A percentile compares a stretch with the other conserved stretches of the same genome.
Evolutionary conservation across 805 yeast species (phyloP).

Genomic region (Metschnikowia amazonensis): DNA sequence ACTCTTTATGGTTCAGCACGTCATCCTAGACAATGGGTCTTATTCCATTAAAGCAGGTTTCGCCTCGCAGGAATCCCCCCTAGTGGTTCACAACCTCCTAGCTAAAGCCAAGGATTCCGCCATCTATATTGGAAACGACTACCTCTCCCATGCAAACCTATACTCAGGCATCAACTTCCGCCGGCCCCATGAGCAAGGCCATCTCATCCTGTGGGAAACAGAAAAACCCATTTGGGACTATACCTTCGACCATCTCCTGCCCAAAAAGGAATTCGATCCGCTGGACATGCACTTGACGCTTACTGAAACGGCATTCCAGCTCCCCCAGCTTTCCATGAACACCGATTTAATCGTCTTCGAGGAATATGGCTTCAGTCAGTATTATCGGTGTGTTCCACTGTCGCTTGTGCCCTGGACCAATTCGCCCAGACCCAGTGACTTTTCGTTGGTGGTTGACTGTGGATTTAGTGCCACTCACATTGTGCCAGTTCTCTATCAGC

Average conservation of each 20-base stretch:
- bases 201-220: slow-evolving; percentile 84
- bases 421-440: slow-evolving; percentile 41
- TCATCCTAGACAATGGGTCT: slow-evolving; percentile 89
- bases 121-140: slow-evolving; percentile 66
- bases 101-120: slow-evolving; percentile 73
- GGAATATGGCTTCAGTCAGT: slow-evolving; percentile 75
- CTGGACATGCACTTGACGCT: slow-evolving; percentile 59
- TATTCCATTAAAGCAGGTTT: slow-evolving; percentile 62
- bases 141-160: slow-evolving; percentile 59
- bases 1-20: slow-evolving; percentile 8
- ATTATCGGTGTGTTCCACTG: slow-evolving; percentile 63
- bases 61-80: slow-evolving; percentile 34
- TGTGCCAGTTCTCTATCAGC: slow-evolving; percentile 77
- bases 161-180: slow-evolving; percentile 68
- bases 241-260: slow-evolving; percentile 45
- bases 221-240: slow-evolving; percentile 91
- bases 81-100: slow-evolving; percentile 62
- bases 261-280: slow-evolving; percentile 36
- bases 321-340: slow-evolving; percentile 76
- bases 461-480: slow-evolving; percentile 89
- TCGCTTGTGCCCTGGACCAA: slow-evolving; percentile 58
- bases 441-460: slow-evolving; percentile 76
- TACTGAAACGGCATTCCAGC: slow-evolving; percentile 76
- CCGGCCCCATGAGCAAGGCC: slow-evolving; percentile 87
- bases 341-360: slow-evolving; percentile 92